Evolutionary conservation across 2,329 filamentous ascomycete genomes (phyloP).

Genomic region (Penicillium sp.): DNA sequence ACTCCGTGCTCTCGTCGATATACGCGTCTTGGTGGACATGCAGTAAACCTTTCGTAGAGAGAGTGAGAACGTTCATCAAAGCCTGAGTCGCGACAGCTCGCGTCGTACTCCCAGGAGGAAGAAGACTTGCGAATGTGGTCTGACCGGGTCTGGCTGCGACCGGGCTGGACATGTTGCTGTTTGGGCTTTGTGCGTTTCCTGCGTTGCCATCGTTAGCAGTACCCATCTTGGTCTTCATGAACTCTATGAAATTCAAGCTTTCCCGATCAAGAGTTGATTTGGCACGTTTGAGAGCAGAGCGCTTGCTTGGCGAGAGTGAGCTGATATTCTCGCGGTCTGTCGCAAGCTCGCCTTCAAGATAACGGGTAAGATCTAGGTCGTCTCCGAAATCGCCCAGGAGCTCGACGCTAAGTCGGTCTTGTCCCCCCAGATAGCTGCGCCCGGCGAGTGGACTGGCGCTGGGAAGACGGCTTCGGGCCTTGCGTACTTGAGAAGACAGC

Average conservation of each 20-base stretch:
- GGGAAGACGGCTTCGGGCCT: conserved; percentile 50
- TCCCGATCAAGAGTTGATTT: conserved; percentile 57
- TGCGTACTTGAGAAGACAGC: conserved; percentile 27
- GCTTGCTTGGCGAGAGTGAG: conserved; percentile 44
- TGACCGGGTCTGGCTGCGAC: not conserved
- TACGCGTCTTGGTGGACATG: conserved; percentile 59
- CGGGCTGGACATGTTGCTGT: not conserved
- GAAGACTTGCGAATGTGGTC: conserved; percentile 67
- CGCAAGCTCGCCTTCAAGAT: conserved; percentile 36
- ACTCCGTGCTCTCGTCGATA: conserved; percentile 30
- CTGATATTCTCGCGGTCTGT: conserved; percentile 22
- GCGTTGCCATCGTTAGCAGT: not conserved
- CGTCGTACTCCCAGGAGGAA: conserved; percentile 56
- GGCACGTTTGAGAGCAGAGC: not conserved
- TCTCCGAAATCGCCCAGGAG: conserved; percentile 23
- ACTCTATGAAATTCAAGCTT: conserved; percentile 62
- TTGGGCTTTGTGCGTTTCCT: not conserved
- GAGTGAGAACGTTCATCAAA: conserved; percentile 69
- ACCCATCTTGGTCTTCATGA: conserved; percentile 50
- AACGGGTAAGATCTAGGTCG: conserved; percentile 32
- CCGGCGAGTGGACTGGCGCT: conserved; percentile 62
- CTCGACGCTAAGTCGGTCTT: conserved; percentile 26
- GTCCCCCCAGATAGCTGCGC: conserved; percentile 41
- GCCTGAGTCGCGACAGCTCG: conserved; percentile 69
- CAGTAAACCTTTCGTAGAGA: conserved; percentile 66